phyloP scores from a whole-genome alignment of 306 rosid genomes.

The Cucurbita maxima region DNA sequence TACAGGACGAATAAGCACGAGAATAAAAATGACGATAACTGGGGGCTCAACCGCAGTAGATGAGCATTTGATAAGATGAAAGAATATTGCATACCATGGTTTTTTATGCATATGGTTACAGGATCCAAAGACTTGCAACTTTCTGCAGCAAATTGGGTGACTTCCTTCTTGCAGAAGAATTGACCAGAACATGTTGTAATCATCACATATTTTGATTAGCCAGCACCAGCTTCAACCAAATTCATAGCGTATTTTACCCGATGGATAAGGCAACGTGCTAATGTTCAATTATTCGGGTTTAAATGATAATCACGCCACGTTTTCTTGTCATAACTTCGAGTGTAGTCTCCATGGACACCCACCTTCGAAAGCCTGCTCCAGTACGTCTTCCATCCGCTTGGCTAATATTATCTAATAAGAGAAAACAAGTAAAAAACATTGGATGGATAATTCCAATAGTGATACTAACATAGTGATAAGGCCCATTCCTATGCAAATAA shows the following conservation, averaged over 20 bases:
- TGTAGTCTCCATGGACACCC: constrained; percentile 16
- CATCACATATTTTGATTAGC: background rate
- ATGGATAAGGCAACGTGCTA: background rate
- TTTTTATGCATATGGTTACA: background rate
- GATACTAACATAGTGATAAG: no score
- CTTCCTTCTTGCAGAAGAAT: background rate
- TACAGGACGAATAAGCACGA: background rate
- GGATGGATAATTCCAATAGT: background rate
- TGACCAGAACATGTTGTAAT: background rate
- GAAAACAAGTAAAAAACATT: background rate
- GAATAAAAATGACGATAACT: background rate
- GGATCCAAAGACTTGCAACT: background rate
- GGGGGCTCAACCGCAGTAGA: background rate
- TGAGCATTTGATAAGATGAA: background rate
- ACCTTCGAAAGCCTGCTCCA: constrained; percentile 16
- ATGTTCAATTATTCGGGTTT: background rate
- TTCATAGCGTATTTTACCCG: background rate
- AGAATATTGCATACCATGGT: constrained; percentile 9
- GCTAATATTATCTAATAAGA: constrained; percentile 10
- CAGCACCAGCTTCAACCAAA: background rate
- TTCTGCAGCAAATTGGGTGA: background rate
- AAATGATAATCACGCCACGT: background rate
- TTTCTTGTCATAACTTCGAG: constrained; percentile 9
- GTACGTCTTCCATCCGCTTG: constrained; percentile 14
- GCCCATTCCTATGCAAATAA: background rate